Base-by-base conservation (phyloP, 306 rosid species). In the Abrus pulchellus region DNA sequence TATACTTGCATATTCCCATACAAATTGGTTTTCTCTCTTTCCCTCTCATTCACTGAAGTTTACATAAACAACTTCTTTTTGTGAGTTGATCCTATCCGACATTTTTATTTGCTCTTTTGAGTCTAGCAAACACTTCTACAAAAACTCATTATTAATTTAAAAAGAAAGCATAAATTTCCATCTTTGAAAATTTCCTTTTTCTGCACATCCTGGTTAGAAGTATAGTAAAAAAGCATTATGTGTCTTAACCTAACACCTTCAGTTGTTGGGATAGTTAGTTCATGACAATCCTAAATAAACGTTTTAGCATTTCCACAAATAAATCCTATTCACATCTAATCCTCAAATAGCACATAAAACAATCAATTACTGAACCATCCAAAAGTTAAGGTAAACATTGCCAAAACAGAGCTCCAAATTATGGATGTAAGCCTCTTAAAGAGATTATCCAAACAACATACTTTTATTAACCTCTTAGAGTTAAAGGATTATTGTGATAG, bases 341-440 rank as follows among this genome's bases (percentile, higher is more conserved):
- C 59, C 44, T 45, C 57, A 59, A 0, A 20, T 20, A 20, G 20
- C 20, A 20, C 20, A 45, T 27, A 9, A 70, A 50, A 3, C 75
- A 70, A 49, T 70, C 45, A 70, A 49, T 49, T 12, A 40, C 12
- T 9, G 44, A 32, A 50, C 9, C 27, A 54, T 47, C 48, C 33
- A 52, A 75, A 9, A 9, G 38, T 30, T 61, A 8, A 5, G 67
- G 20, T 14, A 34, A 68, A 47, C 28, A 55, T 55, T 67, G 34
- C 68, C 41, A 52, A 29, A 53, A 68, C 30, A 13, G 68, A 49
- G 45, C 36, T 50, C 47, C 63, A 64, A 53, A 65, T 54, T 64
- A 38, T 9, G n/a, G 20, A 20, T 36, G 27, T 36, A 38, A 10
- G 32, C 53, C 54, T 52, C 55, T 32, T 77, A 13, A 27, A 62